These are phyloP conservation scores for Vanderwaltozyma yarrowii DNA, from an alignment of 805 yeast genomes.

Conservation along the genomic window DNA sequence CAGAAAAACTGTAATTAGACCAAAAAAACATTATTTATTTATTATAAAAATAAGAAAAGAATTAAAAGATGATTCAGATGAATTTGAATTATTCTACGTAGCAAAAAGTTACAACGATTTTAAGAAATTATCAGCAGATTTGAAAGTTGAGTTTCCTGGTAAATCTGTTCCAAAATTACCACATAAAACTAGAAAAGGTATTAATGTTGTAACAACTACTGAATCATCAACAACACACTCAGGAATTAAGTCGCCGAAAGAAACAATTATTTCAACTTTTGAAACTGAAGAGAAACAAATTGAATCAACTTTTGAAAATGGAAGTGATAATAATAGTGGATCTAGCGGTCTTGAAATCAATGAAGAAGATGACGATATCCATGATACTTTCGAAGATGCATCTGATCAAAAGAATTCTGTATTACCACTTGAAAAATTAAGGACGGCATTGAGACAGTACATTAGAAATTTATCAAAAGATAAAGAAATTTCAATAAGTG, in stretches of 20 bases:
- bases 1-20: constrained; percentile 1
- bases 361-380: neutral
- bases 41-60: constrained; percentile 37
- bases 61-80: constrained; percentile 15
- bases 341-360: too few species aligned
- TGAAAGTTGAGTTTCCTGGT: constrained; percentile 58
- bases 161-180: constrained; percentile 53
- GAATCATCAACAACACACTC: neutral
- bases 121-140: constrained; percentile 39
- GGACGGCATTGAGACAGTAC: constrained; percentile 72
- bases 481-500: constrained; percentile 45
- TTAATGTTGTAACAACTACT: neutral
- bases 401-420: constrained; percentile 13
- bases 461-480: constrained; percentile 42
- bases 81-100: constrained; percentile 32
- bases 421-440: constrained; percentile 62
- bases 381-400: constrained; percentile 19
- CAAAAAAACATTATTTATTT: constrained; percentile 31
- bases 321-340: too few species aligned
- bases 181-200: constrained; percentile 33
- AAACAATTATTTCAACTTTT: constrained; percentile 21
- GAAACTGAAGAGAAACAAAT: constrained; percentile 1
- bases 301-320: too few species aligned
- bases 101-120: constrained; percentile 63
- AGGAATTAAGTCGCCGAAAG: constrained; percentile 3